Evolutionary conservation across 2,329 filamentous ascomycete genomes (phyloP), one percentile per base, ranked within the genome.

Genomic region (Botrytis deweyae): DNA sequence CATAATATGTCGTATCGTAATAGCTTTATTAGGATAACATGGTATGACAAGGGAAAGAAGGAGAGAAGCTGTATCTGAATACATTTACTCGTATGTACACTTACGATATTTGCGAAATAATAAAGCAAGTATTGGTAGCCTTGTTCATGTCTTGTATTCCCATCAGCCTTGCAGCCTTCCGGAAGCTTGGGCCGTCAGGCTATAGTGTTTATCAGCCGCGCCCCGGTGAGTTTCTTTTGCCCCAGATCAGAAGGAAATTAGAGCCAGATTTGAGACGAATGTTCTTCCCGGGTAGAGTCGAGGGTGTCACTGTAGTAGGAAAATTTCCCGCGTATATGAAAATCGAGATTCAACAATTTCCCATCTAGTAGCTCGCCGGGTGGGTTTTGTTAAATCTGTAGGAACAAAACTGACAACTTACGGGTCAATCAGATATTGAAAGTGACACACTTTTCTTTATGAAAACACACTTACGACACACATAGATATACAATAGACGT

Each of bases 111-210:
- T 64, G n/a, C 20, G 6, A 38, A 40, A 36, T 33, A 22, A n/a
- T 20, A 20, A 36, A 36, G 12, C 4, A 22, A n/a, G 44, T 33
- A 33, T 4, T 33, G 33, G 33, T n/a, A 67, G 33, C 64, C 64
- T 52, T 52, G 44, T 14, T 20, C 8, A 38, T 52, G 1, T 55
- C 12, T 55, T 55, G 12, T 5, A 10, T 49, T 36, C 14, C 29
- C 22, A 38, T 49, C 64, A 66, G 64, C 64, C 64, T 66, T 25
- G 64, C 49, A 67, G 33, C 44, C 33, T 66, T 52, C 16, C 44
- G 4, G 7, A 29, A n/a, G 64, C 33, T 67, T 9, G 12, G 44
- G 49, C 64, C 44, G 29, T 49, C 14, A 10, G 44, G n/a, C n/a
- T 8, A 29, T 16, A 7, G 12, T 3, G 29, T 18, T 6, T 18